Base-by-base conservation (phyloP, 2,329 filamentous ascomycete species). In the Sporothrix brunneoviolacea region DNA sequence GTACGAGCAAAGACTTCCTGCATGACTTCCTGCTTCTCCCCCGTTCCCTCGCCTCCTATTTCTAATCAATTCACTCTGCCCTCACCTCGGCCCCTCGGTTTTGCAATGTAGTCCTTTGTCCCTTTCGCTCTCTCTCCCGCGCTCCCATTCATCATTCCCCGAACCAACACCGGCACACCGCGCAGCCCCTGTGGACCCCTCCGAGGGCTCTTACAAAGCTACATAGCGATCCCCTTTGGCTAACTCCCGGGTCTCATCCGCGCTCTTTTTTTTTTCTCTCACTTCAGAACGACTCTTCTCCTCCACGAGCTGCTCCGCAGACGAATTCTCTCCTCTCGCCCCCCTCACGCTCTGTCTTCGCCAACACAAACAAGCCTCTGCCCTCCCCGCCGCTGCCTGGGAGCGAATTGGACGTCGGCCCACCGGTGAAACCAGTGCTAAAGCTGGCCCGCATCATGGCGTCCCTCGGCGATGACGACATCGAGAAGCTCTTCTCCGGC, bases 401-500 rank as follows among this genome's bases (percentile, higher is more conserved):
- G 50, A 65, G 66, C 57, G 69, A 74, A 54, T 63, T 68, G 57
- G 64, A 66, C 51, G 62, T 68, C 59, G 65, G 63, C 53, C 63
- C 63, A 43, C 63, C 68, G 37, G 62, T 63, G 51, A 72, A 66
- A 56, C 73, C 72, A 32, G 64, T 74, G 51, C 64, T 80, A 54
- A 77, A 72, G 59, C 65, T 81, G 35, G 68, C 73, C 54, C 72
- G 74, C 62, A 82, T 80, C 66, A 83, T 83, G 73, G 70, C 78
- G 39, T 75, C 74, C 43, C 69, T 85, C 52, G 75, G 68, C 58
- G 73, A 79, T 40, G 68, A 72, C 36, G 80, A 86, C 57, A 69
- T 88, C 46, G 80, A 83, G 66, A 80, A 81, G 64, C 75, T 88
- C 60, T 88, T 88, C 70, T 85, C 83, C 22, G 84, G 84, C n/a